Base-by-base conservation (phyloP, 257 asterid genomes). In the Solanum pinnatisectum region DNA sequence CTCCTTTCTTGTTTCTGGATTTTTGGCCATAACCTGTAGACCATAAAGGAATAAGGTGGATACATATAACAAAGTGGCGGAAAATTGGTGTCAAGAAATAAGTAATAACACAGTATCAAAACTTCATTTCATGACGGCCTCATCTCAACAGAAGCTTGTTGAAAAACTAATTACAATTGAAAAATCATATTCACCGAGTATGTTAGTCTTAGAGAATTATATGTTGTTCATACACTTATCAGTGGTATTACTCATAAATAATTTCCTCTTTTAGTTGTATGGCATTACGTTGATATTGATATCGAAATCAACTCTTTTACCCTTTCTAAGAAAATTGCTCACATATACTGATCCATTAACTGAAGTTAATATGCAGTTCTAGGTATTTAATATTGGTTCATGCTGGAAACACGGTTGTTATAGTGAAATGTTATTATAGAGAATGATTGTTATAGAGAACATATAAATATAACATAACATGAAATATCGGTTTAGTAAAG, bases 1-100 rank as follows among this genome's bases (percentile, higher is more conserved):
- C 30, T 36, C 83, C 88, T 67, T 63, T 65, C 77, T 88, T n/a
- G 85, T 67, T 25, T 49, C 81, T 42, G 83, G 88, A 30, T 88
- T 56, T 16, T 36, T 52, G 14, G 87, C 89, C 87, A 88, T 71
- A 60, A 40, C n/a, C 88, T 88, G 83, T 4, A 65, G 74, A 33
- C 8, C 52, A 85, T 16, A 63, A 70, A 39, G 10, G 13, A 42
- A 42, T 40, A 40, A 40, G 44, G 44, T 9, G 12, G 44, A 40
- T 40, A 40, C 3, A 40, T 40, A 40, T 40, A 8, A 40, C 12
- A 9, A 40, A 40, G 44, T 40, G 12, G 44, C 3, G 3, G 44
- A 40, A 40, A 40, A 8, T 40, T 39, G 42, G 10, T 8, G 11
- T 39, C 11, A 39, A 8, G 42, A 39, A 39, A 39, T 8, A 39